A percentile compares a stretch with the other conserved stretches of the same genome.
These are phyloP conservation scores for Phlebopus sp. DNA, from an alignment of 1,284 basidiomycete genomes.

Conservation along the genomic window DNA sequence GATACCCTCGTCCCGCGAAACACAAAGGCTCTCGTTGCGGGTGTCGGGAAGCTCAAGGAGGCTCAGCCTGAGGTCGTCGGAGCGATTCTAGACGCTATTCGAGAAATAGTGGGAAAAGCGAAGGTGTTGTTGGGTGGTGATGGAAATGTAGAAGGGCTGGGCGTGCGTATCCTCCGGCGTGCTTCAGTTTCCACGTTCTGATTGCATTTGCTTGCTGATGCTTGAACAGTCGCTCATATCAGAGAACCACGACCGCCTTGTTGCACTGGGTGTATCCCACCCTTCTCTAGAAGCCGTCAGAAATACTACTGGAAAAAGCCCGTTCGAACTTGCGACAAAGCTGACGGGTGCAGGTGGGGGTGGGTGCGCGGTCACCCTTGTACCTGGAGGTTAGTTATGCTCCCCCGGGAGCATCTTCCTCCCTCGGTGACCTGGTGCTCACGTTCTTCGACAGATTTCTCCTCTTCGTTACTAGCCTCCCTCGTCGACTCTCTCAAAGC, in stretches of 20 bases:
- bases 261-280: constrained; percentile 92
- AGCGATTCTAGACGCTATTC: constrained; percentile 73
- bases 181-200: neutral
- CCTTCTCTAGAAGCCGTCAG: constrained; percentile 84
- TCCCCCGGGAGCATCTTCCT: no score
- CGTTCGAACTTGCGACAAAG: constrained; percentile 86
- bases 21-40: constrained; percentile 92
- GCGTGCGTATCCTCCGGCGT: constrained; percentile 54
- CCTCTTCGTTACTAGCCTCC: constrained; percentile 51
- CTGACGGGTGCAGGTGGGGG: constrained; percentile 99
- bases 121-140: constrained; percentile 66
- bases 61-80: constrained; percentile 80
- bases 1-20: constrained; percentile 92
- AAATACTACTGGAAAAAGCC: constrained; percentile 57
- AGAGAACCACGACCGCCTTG: constrained; percentile 88
- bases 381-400: constrained; percentile 73
- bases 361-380: constrained; percentile 93
- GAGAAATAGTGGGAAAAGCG: constrained; percentile 81
- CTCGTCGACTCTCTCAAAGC: constrained; percentile 56
- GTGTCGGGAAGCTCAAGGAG: constrained; percentile 73
- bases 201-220: neutral
- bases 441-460: constrained; percentile 52
- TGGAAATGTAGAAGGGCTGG: constrained; percentile 30
- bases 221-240: constrained; percentile 66
- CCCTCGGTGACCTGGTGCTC: neutral